Conservation (phyloP, 2,329 filamentous ascomycete genomes). For the Alternaria triticina region DNA sequence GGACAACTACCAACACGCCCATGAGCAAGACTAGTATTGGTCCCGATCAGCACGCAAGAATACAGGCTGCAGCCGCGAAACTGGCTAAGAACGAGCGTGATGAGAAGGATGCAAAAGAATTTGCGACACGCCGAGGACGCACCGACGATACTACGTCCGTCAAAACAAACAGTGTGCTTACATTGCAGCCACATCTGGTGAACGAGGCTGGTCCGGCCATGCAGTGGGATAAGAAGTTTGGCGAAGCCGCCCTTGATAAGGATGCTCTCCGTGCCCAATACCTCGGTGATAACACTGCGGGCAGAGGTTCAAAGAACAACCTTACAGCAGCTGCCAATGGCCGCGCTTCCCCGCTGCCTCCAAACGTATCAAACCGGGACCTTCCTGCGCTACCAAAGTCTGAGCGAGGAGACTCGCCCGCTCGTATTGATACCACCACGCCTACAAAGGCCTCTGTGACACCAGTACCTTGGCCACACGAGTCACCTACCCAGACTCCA, state of each 20-base stretch:
- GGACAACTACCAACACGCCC: slow-evolving; percentile 57
- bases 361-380: slow-evolving; percentile 45
- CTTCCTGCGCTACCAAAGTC: slow-evolving; percentile 51
- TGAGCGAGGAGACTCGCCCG: slow-evolving; percentile 37
- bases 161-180: slow-evolving; percentile 91
- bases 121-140: slow-evolving; percentile 62
- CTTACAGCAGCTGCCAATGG: slow-evolving; percentile 45
- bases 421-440: slow-evolving; percentile 24
- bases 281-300: slow-evolving; percentile 73
- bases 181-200: slow-evolving; percentile 81
- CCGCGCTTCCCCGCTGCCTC: slow-evolving; percentile 33
- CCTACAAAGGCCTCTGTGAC: slow-evolving; percentile 41
- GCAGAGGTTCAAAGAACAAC: slow-evolving; percentile 66
- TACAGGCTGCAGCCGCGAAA: slow-evolving; percentile 87
- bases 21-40: slow-evolving; percentile 84
- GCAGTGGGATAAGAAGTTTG: slow-evolving; percentile 97
- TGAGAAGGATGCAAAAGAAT: slow-evolving; percentile 58
- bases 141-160: slow-evolving; percentile 60
- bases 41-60: slow-evolving; percentile 89
- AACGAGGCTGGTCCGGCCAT: slow-evolving; percentile 90
- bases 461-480: slow-evolving; percentile 38
- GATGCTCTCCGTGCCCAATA: slow-evolving; percentile 86
- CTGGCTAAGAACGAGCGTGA: slow-evolving; percentile 74
- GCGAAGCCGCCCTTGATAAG: slow-evolving; percentile 89
- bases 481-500: slow-evolving; percentile 34